phyloP scores from a whole-genome alignment of 306 rosid genomes.

The Canavalia ensiformis region DNA sequence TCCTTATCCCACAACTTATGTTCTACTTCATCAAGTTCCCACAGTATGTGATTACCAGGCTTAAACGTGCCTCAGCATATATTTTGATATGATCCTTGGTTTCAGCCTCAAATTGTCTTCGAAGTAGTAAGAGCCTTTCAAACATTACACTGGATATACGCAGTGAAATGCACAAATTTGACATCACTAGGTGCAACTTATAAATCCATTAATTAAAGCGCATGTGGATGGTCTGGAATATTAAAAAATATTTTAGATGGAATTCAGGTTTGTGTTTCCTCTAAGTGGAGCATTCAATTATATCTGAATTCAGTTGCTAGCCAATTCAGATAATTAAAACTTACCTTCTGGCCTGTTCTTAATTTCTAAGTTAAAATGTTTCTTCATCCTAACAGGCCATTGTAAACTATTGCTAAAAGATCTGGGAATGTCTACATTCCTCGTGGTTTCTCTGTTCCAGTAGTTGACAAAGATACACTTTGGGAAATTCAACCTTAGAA shows the following conservation, averaged over 20 bases:
- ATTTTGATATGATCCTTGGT: conserved; percentile 74
- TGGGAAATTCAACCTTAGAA: conserved; percentile 95
- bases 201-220: conserved; percentile 36
- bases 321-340: conserved; percentile 2
- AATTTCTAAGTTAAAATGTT: not conserved
- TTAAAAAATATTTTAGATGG: conserved; percentile 95
- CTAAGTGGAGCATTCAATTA: conserved; percentile 16
- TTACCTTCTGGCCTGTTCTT: not conserved
- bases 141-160: conserved; percentile 72
- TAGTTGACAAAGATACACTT: conserved; percentile 88
- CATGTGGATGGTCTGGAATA: conserved; percentile 76
- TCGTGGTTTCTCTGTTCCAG: conserved; percentile 94
- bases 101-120: conserved; percentile 74
- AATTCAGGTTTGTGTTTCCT: conserved; percentile 76
- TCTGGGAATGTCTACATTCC: conserved; percentile 97
- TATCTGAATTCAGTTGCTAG: conserved; percentile 4
- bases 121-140: conserved; percentile 72
- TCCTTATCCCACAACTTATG: conserved; percentile 69
- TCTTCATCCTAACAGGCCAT: conserved; percentile 63
- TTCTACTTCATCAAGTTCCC: conserved; percentile 69
- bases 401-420: conserved; percentile 90
- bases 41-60: conserved; percentile 72
- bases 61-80: conserved; percentile 88
- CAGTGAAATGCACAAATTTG: conserved; percentile 43
- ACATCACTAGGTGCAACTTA: conserved; percentile 49